A percentile compares a stretch with the other conserved stretches of the same genome.
phyloP scores from a whole-genome alignment of 257 asterid species.

The Salvia rosmarinus region DNA sequence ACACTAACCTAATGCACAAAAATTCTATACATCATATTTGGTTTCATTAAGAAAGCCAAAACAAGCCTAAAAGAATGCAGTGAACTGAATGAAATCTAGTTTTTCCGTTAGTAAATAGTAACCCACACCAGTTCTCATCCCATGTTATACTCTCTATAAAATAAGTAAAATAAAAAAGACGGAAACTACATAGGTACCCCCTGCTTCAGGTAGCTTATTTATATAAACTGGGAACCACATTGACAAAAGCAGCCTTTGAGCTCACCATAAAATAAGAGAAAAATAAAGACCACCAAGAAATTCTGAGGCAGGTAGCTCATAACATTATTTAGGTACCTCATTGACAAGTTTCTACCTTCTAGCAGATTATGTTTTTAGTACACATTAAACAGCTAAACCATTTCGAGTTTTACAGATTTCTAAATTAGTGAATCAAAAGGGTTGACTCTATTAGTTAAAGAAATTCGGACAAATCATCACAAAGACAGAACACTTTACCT shows the following conservation, averaged over 20 bases:
- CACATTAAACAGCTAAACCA: not conserved
- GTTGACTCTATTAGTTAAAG: not conserved
- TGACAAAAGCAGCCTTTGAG: not conserved
- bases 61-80: not conserved
- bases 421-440: not conserved
- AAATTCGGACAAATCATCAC: conserved; percentile 26
- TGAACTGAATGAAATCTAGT: not conserved
- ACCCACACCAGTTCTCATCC: not conserved
- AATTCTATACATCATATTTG: not conserved
- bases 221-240: not conserved
- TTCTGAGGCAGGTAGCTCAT: conserved; percentile 6
- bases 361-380: not conserved
- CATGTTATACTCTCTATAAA: not conserved
- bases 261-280: not conserved
- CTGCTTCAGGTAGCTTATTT: no score
- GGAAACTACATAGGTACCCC: no score
- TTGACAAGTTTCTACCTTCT: conserved; percentile 4
- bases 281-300: not conserved
- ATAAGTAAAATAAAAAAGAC: no score
- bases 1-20: not conserved
- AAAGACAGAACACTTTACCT: conserved; percentile 48
- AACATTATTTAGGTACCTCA: conserved; percentile 1
- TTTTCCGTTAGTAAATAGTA: no score
- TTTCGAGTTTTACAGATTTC: not conserved
- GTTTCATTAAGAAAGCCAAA: not conserved